Evolutionary conservation across 1,139 yeast species (phyloP).

Genomic region (Candida sojae): DNA sequence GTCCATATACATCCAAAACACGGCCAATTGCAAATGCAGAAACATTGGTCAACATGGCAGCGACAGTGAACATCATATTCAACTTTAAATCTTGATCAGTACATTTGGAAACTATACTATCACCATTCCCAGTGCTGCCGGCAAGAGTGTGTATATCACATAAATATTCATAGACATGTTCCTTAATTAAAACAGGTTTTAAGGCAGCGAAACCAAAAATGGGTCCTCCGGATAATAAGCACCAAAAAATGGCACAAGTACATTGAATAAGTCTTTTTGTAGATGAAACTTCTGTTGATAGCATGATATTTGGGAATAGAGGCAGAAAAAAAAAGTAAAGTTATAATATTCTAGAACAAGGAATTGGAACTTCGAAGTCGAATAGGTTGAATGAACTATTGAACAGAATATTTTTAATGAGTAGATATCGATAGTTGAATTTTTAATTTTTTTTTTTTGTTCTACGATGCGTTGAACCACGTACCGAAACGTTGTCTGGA

Average conservation of each 20-base stretch:
- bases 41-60: conserved; percentile 46
- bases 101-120: conserved; percentile 29
- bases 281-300: conserved; percentile 11
- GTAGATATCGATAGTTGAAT: too few species aligned
- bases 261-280: conserved; percentile 25
- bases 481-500: too few species aligned
- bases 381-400: too few species aligned
- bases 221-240: conserved; percentile 47
- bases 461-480: too few species aligned
- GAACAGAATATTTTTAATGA: too few species aligned
- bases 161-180: conserved; percentile 38
- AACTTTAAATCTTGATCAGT: conserved; percentile 44
- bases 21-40: conserved; percentile 45
- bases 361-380: too few species aligned
- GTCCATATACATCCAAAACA: conserved; percentile 43
- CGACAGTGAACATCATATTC: conserved; percentile 49
- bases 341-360: neutral
- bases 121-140: conserved; percentile 7
- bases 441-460: too few species aligned
- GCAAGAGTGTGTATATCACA: conserved; percentile 23
- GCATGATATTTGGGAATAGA: conserved; percentile 3
- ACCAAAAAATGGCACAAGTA: conserved; percentile 44
- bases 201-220: conserved; percentile 53
- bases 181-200: conserved; percentile 41
- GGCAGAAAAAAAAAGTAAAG: too few species aligned